A percentile compares a stretch with the other conserved stretches of the same genome.
Evolutionary conservation across 1,284 basidiomycete genomes (phyloP).

Genomic region (Pterulicium gracile): DNA sequence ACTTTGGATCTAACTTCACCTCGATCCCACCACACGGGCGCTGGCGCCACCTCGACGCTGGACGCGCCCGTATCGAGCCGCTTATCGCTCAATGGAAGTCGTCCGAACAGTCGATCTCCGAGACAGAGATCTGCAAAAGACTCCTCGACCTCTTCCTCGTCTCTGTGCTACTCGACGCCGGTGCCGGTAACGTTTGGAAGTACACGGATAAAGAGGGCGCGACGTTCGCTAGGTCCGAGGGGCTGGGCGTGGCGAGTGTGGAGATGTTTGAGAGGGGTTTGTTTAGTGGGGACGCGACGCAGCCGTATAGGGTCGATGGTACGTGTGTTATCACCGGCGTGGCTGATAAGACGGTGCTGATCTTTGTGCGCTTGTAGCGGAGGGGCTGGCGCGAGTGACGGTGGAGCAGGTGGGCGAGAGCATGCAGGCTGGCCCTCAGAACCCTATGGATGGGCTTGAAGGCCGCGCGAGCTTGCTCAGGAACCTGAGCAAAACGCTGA

Average conservation of each 20-base stretch:
- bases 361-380: conserved; percentile 34
- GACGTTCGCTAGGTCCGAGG: conserved; percentile 74
- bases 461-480: conserved; percentile 74
- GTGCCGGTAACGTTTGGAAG: conserved; percentile 78
- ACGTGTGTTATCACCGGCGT: conserved; percentile 10
- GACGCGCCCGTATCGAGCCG: conserved; percentile 49
- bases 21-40: conserved; percentile 87
- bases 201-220: conserved; percentile 59
- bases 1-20: conserved; percentile 66
- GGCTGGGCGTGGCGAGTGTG: conserved; percentile 84
- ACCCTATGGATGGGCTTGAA: conserved; percentile 87
- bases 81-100: conserved; percentile 46
- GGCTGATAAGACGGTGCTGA: conserved; percentile 1
- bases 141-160: conserved; percentile 89
- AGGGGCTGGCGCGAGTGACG: conserved; percentile 60
- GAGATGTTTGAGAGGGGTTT: conserved; percentile 83
- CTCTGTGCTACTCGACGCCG: conserved; percentile 89
- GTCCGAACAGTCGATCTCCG: conserved; percentile 32
- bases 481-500: conserved; percentile 64
- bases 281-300: conserved; percentile 58
- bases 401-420: conserved; percentile 50
- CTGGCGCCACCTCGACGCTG: conserved; percentile 81
- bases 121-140: conserved; percentile 57
- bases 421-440: conserved; percentile 73
- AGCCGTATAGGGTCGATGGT: conserved; percentile 78